Percentiles rank a stretch among this genome's conserved stretches.
Evolutionary conservation across 768 basidiomycete genomes (phyloP).

Genomic region (Suillus cothurnatus): DNA sequence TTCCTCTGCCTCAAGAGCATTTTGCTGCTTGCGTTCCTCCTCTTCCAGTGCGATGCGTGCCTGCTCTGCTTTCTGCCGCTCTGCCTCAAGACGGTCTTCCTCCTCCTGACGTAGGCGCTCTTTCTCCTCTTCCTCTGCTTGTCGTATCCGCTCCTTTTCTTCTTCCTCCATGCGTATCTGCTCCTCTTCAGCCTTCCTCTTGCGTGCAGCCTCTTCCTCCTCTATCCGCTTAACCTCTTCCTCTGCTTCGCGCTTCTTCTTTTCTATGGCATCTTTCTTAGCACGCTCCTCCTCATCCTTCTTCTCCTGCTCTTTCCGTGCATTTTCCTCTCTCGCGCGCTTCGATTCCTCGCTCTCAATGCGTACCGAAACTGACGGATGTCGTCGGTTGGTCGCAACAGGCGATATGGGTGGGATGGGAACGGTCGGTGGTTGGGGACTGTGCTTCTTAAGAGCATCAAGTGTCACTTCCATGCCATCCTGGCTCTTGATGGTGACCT

Average conservation of each 20-base stretch:
- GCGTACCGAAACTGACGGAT: conserved; percentile 50
- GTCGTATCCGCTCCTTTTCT: conserved; percentile 38
- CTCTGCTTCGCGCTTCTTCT: conserved; percentile 39
- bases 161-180: conserved; percentile 38
- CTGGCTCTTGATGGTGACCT: conserved; percentile 61
- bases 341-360: conserved; percentile 67
- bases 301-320: conserved; percentile 42
- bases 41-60: conserved; percentile 41
- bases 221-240: conserved; percentile 43
- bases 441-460: conserved; percentile 52
- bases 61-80: conserved; percentile 38
- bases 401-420: conserved; percentile 43
- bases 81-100: conserved; percentile 31
- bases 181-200: conserved; percentile 46
- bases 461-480: conserved; percentile 69
- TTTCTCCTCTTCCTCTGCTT: conserved; percentile 38
- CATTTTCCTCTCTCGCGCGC: conserved; percentile 47
- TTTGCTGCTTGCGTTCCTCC: conserved; percentile 33
- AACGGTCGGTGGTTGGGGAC: conserved; percentile 41
- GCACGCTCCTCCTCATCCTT: conserved; percentile 40
- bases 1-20: conserved; percentile 37
- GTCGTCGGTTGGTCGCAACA: conserved; percentile 27
- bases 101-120: conserved; percentile 22
- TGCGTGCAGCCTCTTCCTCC: conserved; percentile 44
- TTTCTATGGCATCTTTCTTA: conserved; percentile 39